These are phyloP conservation scores for Strigomonas culicis DNA, from an alignment of 208 protist species.

Conservation along the genomic window DNA sequence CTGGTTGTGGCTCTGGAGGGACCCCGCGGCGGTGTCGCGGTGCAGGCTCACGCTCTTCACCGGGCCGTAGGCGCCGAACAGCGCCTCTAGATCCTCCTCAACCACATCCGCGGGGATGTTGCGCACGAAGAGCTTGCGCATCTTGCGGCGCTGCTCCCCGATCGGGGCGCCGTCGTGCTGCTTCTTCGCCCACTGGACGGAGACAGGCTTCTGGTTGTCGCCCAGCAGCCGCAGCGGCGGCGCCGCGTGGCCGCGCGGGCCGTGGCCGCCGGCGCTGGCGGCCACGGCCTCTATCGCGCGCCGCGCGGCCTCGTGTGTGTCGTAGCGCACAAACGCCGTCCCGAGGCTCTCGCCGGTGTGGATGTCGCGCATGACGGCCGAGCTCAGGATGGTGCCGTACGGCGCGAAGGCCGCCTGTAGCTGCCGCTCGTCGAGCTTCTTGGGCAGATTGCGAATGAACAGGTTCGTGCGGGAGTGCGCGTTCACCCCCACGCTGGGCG, in stretches of 20 bases:
- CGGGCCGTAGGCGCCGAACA: conserved; percentile 51
- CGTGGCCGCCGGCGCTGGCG: too few relatives aligned
- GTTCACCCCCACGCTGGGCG: conserved; percentile 3
- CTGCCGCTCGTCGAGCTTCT: conserved; percentile 25
- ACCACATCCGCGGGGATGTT: conserved; percentile 74
- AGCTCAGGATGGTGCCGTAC: conserved; percentile 44
- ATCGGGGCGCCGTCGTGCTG: conserved; percentile 78
- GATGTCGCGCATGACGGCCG: conserved; percentile 67
- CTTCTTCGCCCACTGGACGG: conserved; percentile 76
- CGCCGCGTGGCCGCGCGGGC: too few relatives aligned
- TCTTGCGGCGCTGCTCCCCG: conserved; percentile 56
- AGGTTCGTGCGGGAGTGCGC: conserved; percentile 43
- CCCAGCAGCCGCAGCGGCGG: too few relatives aligned
- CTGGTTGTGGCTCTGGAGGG: too few relatives aligned
- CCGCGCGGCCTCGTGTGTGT: conserved; percentile 29
- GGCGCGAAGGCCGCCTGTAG: conserved; percentile 35
- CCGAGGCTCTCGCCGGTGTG: conserved; percentile 60
- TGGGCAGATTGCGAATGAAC: conserved; percentile 48
- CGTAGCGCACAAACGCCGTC: conserved; percentile 65
- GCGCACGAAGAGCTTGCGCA: conserved; percentile 81
- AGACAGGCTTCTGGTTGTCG: conserved; percentile 18
- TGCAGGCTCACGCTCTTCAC: conserved; percentile 60
- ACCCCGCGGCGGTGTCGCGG: conserved; percentile 48
- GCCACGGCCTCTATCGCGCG: conserved; percentile 24
- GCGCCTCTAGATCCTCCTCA: conserved; percentile 23